These are phyloP conservation scores for Pythium dissimile DNA, from an alignment of 352 stramenopile species.

Conservation along the genomic window DNA sequence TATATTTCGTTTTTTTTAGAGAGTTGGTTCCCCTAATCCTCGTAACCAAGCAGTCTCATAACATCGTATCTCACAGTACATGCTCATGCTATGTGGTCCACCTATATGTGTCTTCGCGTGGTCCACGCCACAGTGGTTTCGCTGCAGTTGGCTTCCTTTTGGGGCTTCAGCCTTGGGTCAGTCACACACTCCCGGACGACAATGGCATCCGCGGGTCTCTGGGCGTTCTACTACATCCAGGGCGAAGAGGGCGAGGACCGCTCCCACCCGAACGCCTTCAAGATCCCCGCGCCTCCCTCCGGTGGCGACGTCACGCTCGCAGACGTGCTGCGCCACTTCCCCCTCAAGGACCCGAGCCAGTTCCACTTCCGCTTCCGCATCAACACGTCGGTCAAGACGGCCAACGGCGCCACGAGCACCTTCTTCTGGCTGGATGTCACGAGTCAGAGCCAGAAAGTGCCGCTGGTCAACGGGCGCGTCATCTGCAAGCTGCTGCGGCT, in stretches of 20 bases:
- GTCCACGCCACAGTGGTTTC: not conserved
- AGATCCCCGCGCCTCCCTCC: slow-evolving; percentile 32
- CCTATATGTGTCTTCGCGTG: not conserved
- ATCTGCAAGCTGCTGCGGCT: slow-evolving; percentile 84
- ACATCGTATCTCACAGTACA: not conserved
- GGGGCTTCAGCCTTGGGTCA: no score
- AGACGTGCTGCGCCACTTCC: slow-evolving; percentile 67
- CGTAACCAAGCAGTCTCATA: not conserved
- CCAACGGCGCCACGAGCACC: slow-evolving; percentile 36
- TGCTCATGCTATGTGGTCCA: not conserved
- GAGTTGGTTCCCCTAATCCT: not conserved
- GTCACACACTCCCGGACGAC: not conserved
- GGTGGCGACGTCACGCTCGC: slow-evolving; percentile 58
- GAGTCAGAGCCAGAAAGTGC: slow-evolving; percentile 54
- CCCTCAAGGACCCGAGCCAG: slow-evolving; percentile 30
- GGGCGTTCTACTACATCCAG: slow-evolving; percentile 88
- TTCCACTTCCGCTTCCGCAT: slow-evolving; percentile 89
- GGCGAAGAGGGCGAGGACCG: slow-evolving; percentile 83
- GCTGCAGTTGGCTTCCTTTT: not conserved
- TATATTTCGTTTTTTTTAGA: no score
- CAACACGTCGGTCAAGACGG: slow-evolving; percentile 39
- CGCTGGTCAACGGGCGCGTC: slow-evolving; percentile 67
- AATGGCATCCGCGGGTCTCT: slow-evolving; percentile 37
- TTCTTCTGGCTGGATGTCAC: slow-evolving; percentile 83
- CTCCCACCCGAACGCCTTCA: slow-evolving; percentile 80